These are phyloP conservation scores for Xylariaceae sp. DNA, from an alignment of 2,329 filamentous ascomycete genomes.

Conservation along the genomic window DNA sequence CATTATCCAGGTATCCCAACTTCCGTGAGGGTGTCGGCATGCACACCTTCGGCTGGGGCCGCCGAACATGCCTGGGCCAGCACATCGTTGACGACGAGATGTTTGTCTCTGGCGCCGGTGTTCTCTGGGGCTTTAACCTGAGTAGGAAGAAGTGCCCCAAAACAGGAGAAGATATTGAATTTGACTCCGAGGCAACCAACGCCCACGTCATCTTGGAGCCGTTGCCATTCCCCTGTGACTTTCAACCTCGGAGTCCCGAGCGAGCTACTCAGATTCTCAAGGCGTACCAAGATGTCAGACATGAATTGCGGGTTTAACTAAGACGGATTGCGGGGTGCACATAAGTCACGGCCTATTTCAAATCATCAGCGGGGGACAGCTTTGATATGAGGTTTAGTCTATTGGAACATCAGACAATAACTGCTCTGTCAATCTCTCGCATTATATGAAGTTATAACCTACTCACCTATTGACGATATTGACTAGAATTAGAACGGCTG, in stretches of 20 bases:
- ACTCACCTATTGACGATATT: no score
- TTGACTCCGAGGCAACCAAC: conserved; percentile 57
- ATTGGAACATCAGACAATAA: no score
- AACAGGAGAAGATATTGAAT: conserved; percentile 50
- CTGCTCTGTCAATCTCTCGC: no score
- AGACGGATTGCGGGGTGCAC: no score
- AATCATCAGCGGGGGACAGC: no score
- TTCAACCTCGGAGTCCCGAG: conserved; percentile 49
- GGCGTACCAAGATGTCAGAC: conserved; percentile 44
- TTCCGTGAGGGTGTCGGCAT: conserved; percentile 63
- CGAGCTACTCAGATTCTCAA: conserved; percentile 47
- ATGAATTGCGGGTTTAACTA: conserved; percentile 37
- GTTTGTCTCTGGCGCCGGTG: conserved; percentile 53
- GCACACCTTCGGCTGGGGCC: conserved; percentile 70
- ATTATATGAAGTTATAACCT: no score
- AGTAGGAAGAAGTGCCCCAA: conserved; percentile 47
- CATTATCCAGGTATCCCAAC: conserved; percentile 66
- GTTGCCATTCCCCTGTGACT: conserved; percentile 51
- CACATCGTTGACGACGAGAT: conserved; percentile 67
- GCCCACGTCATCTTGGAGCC: conserved; percentile 61
- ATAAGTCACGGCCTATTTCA: no score
- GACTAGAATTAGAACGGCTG: no score
- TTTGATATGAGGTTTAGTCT: no score
- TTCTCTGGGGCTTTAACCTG: conserved; percentile 58
- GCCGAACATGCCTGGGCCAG: conserved; percentile 66